Percentiles rank a stretch among this genome's conserved stretches.
Conservation (phyloP, 495 filamentous ascomycete species). For the Penicillium paxilli region DNA sequence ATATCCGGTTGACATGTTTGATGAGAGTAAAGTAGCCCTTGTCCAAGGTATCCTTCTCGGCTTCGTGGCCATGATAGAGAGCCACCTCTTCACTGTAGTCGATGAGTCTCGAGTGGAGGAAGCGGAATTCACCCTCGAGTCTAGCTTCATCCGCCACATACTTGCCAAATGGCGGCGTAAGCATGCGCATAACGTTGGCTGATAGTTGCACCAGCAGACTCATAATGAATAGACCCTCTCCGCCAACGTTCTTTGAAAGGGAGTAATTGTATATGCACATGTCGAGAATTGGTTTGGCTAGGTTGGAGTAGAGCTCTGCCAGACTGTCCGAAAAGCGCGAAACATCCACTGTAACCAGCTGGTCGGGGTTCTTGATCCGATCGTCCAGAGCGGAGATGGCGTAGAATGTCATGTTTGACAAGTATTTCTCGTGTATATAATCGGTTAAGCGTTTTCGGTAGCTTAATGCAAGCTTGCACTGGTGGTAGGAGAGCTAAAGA, state of each 20-base stretch:
- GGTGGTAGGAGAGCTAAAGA: conserved; percentile 86
- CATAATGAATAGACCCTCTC: conserved; percentile 94
- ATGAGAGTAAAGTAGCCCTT: conserved; percentile 99
- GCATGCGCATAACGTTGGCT: conserved; percentile 85
- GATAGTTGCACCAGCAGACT: conserved; percentile 89
- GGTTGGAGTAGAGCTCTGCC: conserved; percentile 92
- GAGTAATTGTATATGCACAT: conserved; percentile 96
- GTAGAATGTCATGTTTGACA: conserved; percentile 97
- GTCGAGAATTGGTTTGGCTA: conserved; percentile 94
- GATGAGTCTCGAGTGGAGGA: conserved; percentile 90
- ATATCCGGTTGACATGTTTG: conserved; percentile 96
- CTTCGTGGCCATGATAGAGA: conserved; percentile 88
- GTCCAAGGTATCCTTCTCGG: conserved; percentile 94
- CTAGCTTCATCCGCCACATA: conserved; percentile 96
- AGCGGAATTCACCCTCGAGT: conserved; percentile 93
- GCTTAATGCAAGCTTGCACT: conserved; percentile 88
- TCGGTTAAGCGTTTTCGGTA: conserved; percentile 91
- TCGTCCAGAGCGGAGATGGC: conserved; percentile 93
- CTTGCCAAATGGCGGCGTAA: conserved; percentile 97
- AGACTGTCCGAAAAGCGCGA: conserved; percentile 93
- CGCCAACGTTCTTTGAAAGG: conserved; percentile 87
- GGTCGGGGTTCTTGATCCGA: conserved; percentile 97
- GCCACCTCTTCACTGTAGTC: conserved; percentile 95
- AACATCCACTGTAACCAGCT: conserved; percentile 95
- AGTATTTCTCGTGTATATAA: conserved; percentile 89